Evolutionary conservation across 805 yeast genomes (phyloP).

Genomic region (Kockiozyma suomiensis): DNA sequence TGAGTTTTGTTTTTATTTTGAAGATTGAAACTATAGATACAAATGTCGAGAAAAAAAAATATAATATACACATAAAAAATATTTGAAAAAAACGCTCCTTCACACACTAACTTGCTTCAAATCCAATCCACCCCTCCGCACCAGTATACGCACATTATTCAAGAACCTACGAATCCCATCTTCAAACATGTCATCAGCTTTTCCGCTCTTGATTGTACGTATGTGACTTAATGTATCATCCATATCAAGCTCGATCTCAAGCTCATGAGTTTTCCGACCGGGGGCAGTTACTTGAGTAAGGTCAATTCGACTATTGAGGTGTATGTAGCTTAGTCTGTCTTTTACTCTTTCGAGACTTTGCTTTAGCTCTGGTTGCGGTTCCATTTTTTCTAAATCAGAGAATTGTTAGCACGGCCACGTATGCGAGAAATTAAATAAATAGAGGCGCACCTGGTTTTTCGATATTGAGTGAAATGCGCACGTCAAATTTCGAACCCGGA

Average conservation of each 20-base stretch:
- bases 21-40: neutral
- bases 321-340: constrained; percentile 23
- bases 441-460: constrained; percentile 19
- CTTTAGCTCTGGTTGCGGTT: neutral
- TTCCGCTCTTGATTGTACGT: constrained; percentile 6
- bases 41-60: neutral
- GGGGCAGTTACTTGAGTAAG: constrained; percentile 22
- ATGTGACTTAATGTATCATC: constrained; percentile 17
- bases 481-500: constrained; percentile 31
- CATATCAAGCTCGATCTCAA: constrained; percentile 30
- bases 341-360: constrained; percentile 18
- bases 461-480: constrained; percentile 27
- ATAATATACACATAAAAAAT: neutral
- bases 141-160: constrained; percentile 31
- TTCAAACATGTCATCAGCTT: constrained; percentile 18
- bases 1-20: too few relatives aligned
- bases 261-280: constrained; percentile 21
- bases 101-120: neutral
- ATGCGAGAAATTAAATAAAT: neutral
- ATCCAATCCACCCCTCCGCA: constrained; percentile 31
- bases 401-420: neutral
- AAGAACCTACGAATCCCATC: constrained; percentile 22
- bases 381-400: constrained; percentile 1
- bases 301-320: constrained; percentile 25
- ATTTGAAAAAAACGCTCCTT: neutral